Conservation (phyloP, 2,329 filamentous ascomycete species). For the Aspergillus clavatus region DNA sequence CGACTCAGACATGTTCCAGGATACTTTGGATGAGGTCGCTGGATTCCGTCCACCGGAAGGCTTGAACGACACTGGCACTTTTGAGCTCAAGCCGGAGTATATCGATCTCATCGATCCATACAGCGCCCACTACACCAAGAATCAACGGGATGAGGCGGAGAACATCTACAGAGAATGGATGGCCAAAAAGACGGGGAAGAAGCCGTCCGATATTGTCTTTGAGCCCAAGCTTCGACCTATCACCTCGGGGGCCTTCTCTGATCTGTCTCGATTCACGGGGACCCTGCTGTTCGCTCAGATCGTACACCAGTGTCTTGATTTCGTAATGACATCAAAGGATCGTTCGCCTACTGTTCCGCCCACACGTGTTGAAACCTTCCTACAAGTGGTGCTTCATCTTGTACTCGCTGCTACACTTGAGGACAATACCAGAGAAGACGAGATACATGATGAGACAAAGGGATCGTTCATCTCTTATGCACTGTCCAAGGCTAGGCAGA, state of each 20-base stretch:
- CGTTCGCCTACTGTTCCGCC: constrained; percentile 69
- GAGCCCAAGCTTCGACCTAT: constrained; percentile 80
- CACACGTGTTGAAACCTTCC: constrained; percentile 82
- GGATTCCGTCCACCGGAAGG: constrained; percentile 87
- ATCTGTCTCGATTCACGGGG: constrained; percentile 72
- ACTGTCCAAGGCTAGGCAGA: constrained; percentile 56
- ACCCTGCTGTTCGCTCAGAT: constrained; percentile 85
- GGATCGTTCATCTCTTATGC: constrained; percentile 70
- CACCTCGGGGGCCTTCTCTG: constrained; percentile 68
- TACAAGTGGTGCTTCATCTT: constrained; percentile 87
- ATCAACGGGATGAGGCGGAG: constrained; percentile 93
- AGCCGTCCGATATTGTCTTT: constrained; percentile 78
- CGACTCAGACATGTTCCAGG: constrained; percentile 82
- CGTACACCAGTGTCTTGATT: constrained; percentile 81
- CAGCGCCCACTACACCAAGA: constrained; percentile 92
- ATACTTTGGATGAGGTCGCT: constrained; percentile 79
- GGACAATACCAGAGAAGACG: constrained; percentile 60
- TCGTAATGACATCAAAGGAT: constrained; percentile 65
- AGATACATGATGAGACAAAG: constrained; percentile 42
- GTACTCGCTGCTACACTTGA: constrained; percentile 80
- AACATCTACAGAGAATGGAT: constrained; percentile 80
- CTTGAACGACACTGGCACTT: constrained; percentile 85
- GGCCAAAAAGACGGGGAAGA: constrained; percentile 79
- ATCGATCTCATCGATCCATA: constrained; percentile 91
- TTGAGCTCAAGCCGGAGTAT: constrained; percentile 82